phyloP scores from a whole-genome alignment of 805 yeast species.

The Saccharomycodes ludwigii region DNA sequence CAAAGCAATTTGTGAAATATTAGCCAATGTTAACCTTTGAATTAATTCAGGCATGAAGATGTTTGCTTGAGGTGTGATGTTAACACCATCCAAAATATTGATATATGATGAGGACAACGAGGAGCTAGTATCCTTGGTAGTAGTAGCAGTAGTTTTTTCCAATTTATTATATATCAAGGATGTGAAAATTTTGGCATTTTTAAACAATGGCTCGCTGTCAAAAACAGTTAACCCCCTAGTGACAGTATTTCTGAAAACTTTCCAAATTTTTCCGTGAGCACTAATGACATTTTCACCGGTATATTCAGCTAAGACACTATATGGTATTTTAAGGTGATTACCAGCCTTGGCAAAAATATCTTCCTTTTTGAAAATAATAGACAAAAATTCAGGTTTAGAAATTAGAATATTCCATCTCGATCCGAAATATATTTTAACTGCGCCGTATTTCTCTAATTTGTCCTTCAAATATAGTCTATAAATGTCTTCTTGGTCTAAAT shows the following conservation, averaged over 20 bases:
- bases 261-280: slow-evolving; percentile 44
- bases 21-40: slow-evolving; percentile 36
- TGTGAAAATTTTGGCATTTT: slow-evolving; percentile 28
- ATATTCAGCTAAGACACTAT: slow-evolving; percentile 39
- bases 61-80: no score
- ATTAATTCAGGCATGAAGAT: slow-evolving; percentile 27
- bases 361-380: slow-evolving; percentile 36
- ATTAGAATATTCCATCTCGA: slow-evolving; percentile 50
- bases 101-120: no score
- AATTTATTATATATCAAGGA: slow-evolving; percentile 13
- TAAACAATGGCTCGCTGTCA: slow-evolving; percentile 24
- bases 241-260: slow-evolving; percentile 30
- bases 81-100: no score
- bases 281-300: slow-evolving; percentile 53
- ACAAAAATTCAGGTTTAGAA: slow-evolving; percentile 33
- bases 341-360: slow-evolving; percentile 45
- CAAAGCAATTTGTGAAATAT: slow-evolving; percentile 36
- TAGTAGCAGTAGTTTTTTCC: slow-evolving; percentile 1
- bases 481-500: slow-evolving; percentile 37
- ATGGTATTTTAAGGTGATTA: slow-evolving; percentile 44
- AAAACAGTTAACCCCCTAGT: slow-evolving; percentile 41
- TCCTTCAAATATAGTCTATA: slow-evolving; percentile 30
- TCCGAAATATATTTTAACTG: slow-evolving; percentile 47
- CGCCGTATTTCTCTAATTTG: slow-evolving; percentile 39
- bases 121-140: no score